Evolutionary conservation across 2,329 filamentous ascomycete genomes (phyloP).

Genomic region (Venturia nashicola): DNA sequence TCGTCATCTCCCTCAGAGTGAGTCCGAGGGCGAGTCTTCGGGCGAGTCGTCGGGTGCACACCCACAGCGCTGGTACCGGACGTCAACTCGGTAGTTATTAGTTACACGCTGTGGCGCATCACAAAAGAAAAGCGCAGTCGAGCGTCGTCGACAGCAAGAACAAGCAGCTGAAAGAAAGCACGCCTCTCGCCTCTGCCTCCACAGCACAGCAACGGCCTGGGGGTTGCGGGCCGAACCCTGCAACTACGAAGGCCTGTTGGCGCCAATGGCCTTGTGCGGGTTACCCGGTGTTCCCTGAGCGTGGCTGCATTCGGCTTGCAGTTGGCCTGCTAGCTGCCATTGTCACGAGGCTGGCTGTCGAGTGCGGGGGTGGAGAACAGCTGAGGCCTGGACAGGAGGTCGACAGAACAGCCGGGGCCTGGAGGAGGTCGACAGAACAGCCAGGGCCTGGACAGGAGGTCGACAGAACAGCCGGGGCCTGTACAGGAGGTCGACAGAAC

Average conservation of each 20-base stretch:
- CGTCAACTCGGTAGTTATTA: too few species aligned
- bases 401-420: too few species aligned
- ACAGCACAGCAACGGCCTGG: neutral
- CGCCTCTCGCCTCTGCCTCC: neutral
- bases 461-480: too few species aligned
- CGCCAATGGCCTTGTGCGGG: neutral
- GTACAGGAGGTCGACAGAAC: too few species aligned
- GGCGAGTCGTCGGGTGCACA: too few species aligned
- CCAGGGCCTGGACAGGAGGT: too few species aligned
- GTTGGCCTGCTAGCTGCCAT: neutral
- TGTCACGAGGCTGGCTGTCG: neutral
- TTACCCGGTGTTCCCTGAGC: neutral
- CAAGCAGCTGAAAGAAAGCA: neutral
- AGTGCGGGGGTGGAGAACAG: neutral
- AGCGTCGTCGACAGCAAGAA: too few species aligned
- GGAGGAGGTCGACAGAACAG: too few species aligned
- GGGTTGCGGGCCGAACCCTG: conserved; percentile 2
- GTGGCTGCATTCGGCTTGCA: neutral
- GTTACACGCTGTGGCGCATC: too few species aligned
- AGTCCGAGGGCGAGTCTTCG: too few species aligned
- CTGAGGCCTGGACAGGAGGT: too few species aligned
- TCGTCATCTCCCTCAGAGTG: neutral
- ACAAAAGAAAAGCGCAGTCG: neutral
- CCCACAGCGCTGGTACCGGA: neutral
- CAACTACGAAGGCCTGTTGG: neutral